Evolutionary conservation across 2,329 filamentous ascomycete species (phyloP).

Genomic region (Chaetomium strumarium): DNA sequence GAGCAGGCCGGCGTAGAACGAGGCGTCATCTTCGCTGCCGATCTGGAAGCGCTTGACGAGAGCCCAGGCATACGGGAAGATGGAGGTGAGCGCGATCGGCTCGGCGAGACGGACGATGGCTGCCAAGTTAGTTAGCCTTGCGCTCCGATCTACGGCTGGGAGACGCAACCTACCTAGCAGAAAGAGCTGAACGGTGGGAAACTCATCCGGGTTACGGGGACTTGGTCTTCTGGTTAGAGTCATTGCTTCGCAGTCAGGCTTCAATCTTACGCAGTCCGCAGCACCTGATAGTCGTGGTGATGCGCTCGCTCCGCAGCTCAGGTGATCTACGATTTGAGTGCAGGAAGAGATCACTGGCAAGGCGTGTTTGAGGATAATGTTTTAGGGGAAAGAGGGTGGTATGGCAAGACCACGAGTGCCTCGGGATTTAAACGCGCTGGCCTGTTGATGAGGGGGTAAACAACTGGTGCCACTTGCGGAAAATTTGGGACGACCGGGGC

Average conservation of each 20-base stretch:
- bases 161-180: slow-evolving; percentile 61
- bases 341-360: neutral
- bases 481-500: slow-evolving; percentile 7
- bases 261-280: slow-evolving; percentile 11
- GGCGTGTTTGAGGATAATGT: neutral
- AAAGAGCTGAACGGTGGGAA: slow-evolving; percentile 77
- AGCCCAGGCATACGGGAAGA: slow-evolving; percentile 87
- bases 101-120: slow-evolving; percentile 90
- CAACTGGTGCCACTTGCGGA: slow-evolving; percentile 1
- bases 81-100: slow-evolving; percentile 86
- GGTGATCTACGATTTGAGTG: neutral
- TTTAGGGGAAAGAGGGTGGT: neutral
- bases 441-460: neutral
- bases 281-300: neutral
- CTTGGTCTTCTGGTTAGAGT: slow-evolving; percentile 45
- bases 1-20: slow-evolving; percentile 80
- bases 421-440: neutral
- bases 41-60: slow-evolving; percentile 72
- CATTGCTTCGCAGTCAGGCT: slow-evolving; percentile 39
- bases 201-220: slow-evolving; percentile 61
- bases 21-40: slow-evolving; percentile 68
- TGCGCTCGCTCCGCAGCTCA: neutral
- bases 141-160: no score
- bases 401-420: neutral
- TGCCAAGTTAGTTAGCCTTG: slow-evolving; percentile 32